Conservation (phyloP, 306 rosid genomes). For the Mimosa pudica region DNA sequence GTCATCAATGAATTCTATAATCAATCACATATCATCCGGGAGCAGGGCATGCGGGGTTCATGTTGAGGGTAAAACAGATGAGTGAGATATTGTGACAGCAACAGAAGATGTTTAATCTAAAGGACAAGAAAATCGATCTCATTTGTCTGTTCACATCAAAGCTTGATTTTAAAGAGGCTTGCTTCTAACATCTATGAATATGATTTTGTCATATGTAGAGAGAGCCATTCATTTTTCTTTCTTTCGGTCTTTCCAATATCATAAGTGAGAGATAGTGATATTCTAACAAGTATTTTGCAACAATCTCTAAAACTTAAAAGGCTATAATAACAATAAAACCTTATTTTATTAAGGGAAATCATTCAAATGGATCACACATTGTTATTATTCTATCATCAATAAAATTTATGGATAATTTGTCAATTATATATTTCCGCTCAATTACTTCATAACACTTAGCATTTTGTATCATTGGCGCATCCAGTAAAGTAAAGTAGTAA, state of each 20-base stretch:
- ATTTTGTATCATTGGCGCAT: too few relatives aligned
- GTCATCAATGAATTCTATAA: too few relatives aligned
- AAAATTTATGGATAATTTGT: too few relatives aligned
- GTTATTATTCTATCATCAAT: too few relatives aligned
- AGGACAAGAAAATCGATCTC: background rate
- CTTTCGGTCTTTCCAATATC: background rate
- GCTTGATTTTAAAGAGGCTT: background rate
- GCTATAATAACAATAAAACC: too few relatives aligned
- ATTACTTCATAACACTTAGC: too few relatives aligned
- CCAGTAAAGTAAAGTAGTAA: too few relatives aligned
- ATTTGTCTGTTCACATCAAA: background rate
- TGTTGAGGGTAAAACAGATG: background rate
- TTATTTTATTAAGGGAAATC: too few relatives aligned
- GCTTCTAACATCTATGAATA: background rate
- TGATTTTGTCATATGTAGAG: background rate
- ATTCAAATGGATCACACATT: too few relatives aligned
- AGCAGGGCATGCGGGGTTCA: background rate
- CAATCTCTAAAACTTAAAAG: background rate
- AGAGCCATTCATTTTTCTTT: background rate
- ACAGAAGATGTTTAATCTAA: background rate
- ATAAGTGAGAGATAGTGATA: too few relatives aligned
- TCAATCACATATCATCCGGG: background rate
- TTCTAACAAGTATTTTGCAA: too few relatives aligned
- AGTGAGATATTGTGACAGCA: background rate
- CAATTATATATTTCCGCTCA: too few relatives aligned